phyloP scores from a whole-genome alignment of 805 yeast genomes.

The Priceomyces medius region DNA sequence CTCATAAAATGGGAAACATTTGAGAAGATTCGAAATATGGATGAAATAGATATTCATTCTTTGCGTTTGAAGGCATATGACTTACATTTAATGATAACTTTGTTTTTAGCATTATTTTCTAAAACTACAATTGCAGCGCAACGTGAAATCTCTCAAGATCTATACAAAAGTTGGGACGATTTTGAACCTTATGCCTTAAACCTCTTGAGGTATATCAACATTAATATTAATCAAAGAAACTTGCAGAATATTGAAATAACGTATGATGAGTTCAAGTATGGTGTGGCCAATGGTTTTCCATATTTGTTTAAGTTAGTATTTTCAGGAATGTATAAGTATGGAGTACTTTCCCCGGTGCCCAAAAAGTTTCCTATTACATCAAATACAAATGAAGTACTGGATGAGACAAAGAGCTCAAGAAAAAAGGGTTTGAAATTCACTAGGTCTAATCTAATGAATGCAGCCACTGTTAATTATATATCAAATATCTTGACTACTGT shows the following conservation, averaged over 20 bases:
- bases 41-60: slow-evolving; percentile 39
- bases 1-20: slow-evolving; percentile 30
- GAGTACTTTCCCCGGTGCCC: slow-evolving; percentile 27
- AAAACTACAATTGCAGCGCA: slow-evolving; percentile 28
- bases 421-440: slow-evolving; percentile 11
- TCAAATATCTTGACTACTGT: slow-evolving; percentile 27
- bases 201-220: slow-evolving; percentile 51
- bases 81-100: slow-evolving; percentile 46
- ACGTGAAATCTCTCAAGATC: slow-evolving; percentile 17
- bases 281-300: slow-evolving; percentile 15
- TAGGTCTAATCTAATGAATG: slow-evolving; percentile 40
- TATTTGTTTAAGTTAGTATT: slow-evolving; percentile 18
- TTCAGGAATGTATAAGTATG: slow-evolving; percentile 22
- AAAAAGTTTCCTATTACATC: neutral
- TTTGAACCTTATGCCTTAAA: slow-evolving; percentile 46
- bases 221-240: slow-evolving; percentile 26
- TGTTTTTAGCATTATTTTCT: slow-evolving; percentile 46
- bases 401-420: slow-evolving; percentile 5
- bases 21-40: slow-evolving; percentile 41
- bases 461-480: slow-evolving; percentile 39
- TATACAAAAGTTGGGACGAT: slow-evolving; percentile 34
- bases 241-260: slow-evolving; percentile 14
- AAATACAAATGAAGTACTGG: neutral
- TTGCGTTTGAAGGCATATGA: slow-evolving; percentile 39
- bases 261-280: slow-evolving; percentile 16